Evolutionary conservation across 176 grass and related monocot genomes (phyloP), one percentile per base, ranked within the genome.

Genomic region (Zizania latifolia): DNA sequence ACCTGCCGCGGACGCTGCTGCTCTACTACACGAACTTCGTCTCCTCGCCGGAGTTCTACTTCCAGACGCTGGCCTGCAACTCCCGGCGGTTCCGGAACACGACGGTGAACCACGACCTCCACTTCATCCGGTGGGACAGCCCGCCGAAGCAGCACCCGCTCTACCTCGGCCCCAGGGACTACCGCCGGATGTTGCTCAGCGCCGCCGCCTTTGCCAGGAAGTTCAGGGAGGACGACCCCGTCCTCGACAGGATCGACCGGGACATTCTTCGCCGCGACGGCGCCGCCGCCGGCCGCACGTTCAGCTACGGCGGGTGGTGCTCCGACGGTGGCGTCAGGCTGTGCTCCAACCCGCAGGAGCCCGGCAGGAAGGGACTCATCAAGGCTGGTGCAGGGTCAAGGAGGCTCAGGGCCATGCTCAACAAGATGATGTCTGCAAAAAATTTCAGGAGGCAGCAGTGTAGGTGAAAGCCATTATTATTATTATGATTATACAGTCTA

Each of bases 41-140:
- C 63, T 99, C 96, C 8, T 90, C 96, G 39, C 96, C 96, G 8
- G 96, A 99, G 78, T 93, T 93, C 78, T 99, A 99, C 80, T 99
- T 99, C 87, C 96, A 99, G 82, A 99, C 96, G 17, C 44, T 92
- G 76, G 93, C 93, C 72, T 99, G 96, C 92, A 99, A 99, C 79
- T 82, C 92, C 5, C 62, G 86, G 13, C 10, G 61, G 10, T 92
- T 86, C 77, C 72, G 62, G 12, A 99, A 99, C 89, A 79, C 84
- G 0, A 92, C 92, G 0, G 86, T 90, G 0, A 99, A 94, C 84
- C 81, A 88, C 53, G 96, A 99, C 77, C 79, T 99, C 45, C 96
- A 82, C 60, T 95, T 80, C 75, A 90, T 99, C 77, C 64, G 39
- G 0, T 99, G 96, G 92, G 96, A 95, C 75, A 99, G 36, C 53